Conservation (phyloP, 352 stramenopile genomes). For the Phytopythium delawarense region DNA sequence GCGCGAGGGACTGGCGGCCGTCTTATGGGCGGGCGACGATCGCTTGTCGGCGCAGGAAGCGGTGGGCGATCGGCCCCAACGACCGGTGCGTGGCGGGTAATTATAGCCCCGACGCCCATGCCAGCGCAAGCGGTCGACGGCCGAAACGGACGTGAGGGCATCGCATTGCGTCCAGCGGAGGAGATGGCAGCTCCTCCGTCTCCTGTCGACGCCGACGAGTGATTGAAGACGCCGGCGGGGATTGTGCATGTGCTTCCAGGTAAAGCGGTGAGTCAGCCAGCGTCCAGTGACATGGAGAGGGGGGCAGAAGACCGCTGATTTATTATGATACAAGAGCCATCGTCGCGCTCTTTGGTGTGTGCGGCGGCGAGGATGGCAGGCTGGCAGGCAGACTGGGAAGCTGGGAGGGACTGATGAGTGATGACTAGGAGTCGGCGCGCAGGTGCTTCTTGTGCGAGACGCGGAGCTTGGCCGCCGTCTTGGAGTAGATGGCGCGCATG, state of each 20-base stretch:
- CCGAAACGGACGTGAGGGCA: no score
- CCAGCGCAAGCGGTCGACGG: neutral
- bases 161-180: neutral
- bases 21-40: neutral
- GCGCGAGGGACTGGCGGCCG: neutral
- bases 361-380: no score
- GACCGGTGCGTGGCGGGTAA: neutral
- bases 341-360: neutral
- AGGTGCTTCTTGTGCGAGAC: constrained; percentile 36
- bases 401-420: neutral
- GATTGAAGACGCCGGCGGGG: neutral
- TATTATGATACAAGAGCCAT: constrained; percentile 2
- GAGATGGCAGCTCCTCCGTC: neutral
- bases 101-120: neutral
- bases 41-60: neutral
- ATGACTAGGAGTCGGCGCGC: constrained; percentile 4
- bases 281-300: neutral
- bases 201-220: neutral
- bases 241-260: neutral
- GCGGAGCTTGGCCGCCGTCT: constrained; percentile 50
- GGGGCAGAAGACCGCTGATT: neutral
- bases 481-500: constrained; percentile 48
- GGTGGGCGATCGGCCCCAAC: neutral
- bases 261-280: neutral
- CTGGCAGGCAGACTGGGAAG: neutral